Evolutionary conservation across 768 basidiomycete species (phyloP), one percentile per base, ranked within the genome.

Genomic region (Gloeophyllum trabeum): DNA sequence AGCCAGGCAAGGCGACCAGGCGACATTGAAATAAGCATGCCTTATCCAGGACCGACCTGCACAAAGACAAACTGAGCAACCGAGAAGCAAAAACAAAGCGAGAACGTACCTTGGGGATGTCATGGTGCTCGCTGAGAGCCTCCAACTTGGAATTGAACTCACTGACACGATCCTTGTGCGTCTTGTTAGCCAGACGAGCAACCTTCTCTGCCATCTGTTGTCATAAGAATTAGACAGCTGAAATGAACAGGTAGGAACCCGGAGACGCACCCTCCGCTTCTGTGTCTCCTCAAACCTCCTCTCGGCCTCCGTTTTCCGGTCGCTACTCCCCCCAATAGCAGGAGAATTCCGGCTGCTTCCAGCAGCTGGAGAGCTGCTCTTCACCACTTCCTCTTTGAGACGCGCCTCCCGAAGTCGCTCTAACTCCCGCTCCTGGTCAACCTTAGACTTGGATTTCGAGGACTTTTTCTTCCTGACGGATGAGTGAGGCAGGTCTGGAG

Each of bases 141-240:
- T 93, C 91, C 6, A 96, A 68, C 56, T 92, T 85, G 20, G 73
- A 53, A 55, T 96, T 96, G 54, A 93, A 89, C 54, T 92, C 89
- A 48, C 75, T 79, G 26, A 96, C 91, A 34, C 91, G 81, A 46
- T 96, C 91, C 63, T 96, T 96, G 63, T 96, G 91, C 4, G 86
- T 89, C 65, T 85, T 88, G 53, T 67, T 67, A 0, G 91, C 90
- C 53, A 86, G 54, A 61, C 76, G 86, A 14, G 75, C 71, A 14
- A 93, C 85, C 50, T 75, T 77, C 46, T 79, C 74, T 19, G 73
- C 72, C 36, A 91, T 73, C 89, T 92, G 39, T 10, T 34, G 30
- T 51, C 40, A 40, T 35, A 44, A 43, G 24, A 39, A 20, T 28
- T 14, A 40, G 22, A 14, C 19, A n/a, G 16, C 16, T 40, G 12